A percentile compares a stretch with the other conserved stretches of the same genome.
Evolutionary conservation across 345 rosid species (phyloP).

Genomic region (Heritiera fomes): DNA sequence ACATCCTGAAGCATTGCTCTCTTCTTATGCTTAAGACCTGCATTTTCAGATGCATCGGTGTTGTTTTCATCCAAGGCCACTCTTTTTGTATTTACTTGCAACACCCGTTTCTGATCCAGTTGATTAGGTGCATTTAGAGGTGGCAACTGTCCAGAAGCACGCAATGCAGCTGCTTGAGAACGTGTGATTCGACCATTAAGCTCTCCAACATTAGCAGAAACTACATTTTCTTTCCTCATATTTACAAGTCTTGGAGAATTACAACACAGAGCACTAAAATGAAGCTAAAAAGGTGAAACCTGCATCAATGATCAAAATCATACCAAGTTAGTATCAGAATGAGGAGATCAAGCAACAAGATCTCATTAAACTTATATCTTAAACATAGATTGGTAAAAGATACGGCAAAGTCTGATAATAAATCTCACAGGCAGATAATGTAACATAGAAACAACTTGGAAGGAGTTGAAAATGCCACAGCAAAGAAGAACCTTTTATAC

Average conservation of each 20-base stretch:
- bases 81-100: constrained; percentile 45
- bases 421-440: not conserved
- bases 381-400: constrained; percentile 12
- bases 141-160: constrained; percentile 35
- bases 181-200: constrained; percentile 66
- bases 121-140: constrained; percentile 36
- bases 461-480: not conserved
- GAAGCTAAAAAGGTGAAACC: constrained; percentile 14
- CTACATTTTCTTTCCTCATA: constrained; percentile 58
- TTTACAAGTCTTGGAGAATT: constrained; percentile 37
- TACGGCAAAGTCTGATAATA: not conserved
- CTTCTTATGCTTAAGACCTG: constrained; percentile 44
- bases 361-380: not conserved
- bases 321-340: not conserved
- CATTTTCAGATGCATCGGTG: constrained; percentile 31
- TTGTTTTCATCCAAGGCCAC: constrained; percentile 54
- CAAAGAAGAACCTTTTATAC: not conserved
- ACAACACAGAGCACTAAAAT: constrained; percentile 29
- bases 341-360: constrained; percentile 8
- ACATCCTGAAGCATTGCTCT: constrained; percentile 74
- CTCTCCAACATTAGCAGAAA: constrained; percentile 34
- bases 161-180: constrained; percentile 59
- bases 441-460: not conserved
- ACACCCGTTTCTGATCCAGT: constrained; percentile 39
- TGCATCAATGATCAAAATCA: constrained; percentile 25